These are phyloP conservation scores for Geotrichum cucujoidarum DNA, from an alignment of 1,139 yeast species.

Conservation along the genomic window DNA sequence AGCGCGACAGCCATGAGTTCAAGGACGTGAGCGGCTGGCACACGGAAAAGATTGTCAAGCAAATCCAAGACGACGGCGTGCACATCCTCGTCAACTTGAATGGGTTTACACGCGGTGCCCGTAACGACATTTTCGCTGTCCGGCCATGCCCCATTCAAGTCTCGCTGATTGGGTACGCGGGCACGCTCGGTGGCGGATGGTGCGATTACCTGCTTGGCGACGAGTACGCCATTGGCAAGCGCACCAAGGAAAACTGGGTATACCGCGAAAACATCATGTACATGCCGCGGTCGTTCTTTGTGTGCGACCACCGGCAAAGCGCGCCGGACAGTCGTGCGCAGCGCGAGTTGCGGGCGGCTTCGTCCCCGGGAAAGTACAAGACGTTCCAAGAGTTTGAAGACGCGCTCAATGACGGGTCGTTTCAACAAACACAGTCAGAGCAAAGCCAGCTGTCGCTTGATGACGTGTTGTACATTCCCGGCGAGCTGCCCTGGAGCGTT, in stretches of 20 bases:
- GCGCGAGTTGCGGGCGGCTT: slow-evolving; percentile 13
- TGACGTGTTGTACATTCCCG: slow-evolving; percentile 15
- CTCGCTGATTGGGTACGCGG: slow-evolving; percentile 37
- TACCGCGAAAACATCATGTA: slow-evolving; percentile 33
- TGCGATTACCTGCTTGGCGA: slow-evolving; percentile 35
- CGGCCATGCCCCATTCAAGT: slow-evolving; percentile 36
- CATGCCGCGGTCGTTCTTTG: slow-evolving; percentile 35
- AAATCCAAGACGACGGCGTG: slow-evolving; percentile 32
- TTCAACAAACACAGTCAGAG: neutral
- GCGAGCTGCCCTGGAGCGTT: slow-evolving; percentile 26
- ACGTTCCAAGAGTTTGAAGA: slow-evolving; percentile 9
- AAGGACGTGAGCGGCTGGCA: slow-evolving; percentile 31
- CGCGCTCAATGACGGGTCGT: neutral
- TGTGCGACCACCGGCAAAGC: slow-evolving; percentile 37
- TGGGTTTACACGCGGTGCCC: slow-evolving; percentile 37
- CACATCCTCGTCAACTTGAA: slow-evolving; percentile 36
- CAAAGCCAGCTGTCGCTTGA: slow-evolving; percentile 2
- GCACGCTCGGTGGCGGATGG: slow-evolving; percentile 36
- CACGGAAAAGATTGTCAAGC: slow-evolving; percentile 30
- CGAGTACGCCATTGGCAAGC: slow-evolving; percentile 18
- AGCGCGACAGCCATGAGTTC: slow-evolving; percentile 29
- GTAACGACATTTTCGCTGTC: slow-evolving; percentile 36
- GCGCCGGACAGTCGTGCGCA: slow-evolving; percentile 29
- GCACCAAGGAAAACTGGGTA: slow-evolving; percentile 18
- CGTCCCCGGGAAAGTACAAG: neutral